Evolutionary conservation across 441 rosid species (phyloP).

Genomic region (Populus hybrid): DNA sequence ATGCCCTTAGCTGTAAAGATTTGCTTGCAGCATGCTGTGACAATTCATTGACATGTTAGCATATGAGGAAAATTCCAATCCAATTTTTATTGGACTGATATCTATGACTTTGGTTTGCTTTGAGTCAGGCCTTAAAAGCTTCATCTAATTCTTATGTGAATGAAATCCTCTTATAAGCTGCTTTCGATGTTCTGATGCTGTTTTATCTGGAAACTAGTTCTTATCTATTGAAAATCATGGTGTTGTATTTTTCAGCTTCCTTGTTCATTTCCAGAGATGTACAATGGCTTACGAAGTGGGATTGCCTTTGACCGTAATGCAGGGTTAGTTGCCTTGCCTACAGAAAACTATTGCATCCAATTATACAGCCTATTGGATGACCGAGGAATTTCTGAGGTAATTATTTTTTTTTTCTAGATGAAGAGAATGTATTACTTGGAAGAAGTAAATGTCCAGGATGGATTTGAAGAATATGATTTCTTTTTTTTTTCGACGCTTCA

Average conservation of each 20-base stretch:
- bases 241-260: slow-evolving; percentile 65
- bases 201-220: neutral
- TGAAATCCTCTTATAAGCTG: too few species aligned
- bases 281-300: slow-evolving; percentile 42
- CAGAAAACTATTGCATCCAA: slow-evolving; percentile 81
- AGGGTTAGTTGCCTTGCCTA: slow-evolving; percentile 76
- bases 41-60: neutral
- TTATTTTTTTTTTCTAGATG: neutral
- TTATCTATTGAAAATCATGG: slow-evolving; percentile 13
- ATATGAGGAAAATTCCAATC: neutral
- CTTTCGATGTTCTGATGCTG: neutral
- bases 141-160: neutral
- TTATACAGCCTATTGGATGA: slow-evolving; percentile 83
- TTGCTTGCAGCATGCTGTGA: neutral
- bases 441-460: too few species aligned
- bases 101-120: neutral
- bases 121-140: neutral
- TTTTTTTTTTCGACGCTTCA: neutral
- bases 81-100: neutral
- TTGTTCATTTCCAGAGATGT: slow-evolving; percentile 54
- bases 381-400: slow-evolving; percentile 81
- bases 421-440: too few species aligned
- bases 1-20: too few species aligned
- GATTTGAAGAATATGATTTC: too few species aligned
- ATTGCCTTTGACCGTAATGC: slow-evolving; percentile 65